Percentiles rank a stretch among this genome's conserved stretches.
These are phyloP conservation scores for Fremontodendron californicum DNA, from an alignment of 345 rosid species.

Conservation along the genomic window DNA sequence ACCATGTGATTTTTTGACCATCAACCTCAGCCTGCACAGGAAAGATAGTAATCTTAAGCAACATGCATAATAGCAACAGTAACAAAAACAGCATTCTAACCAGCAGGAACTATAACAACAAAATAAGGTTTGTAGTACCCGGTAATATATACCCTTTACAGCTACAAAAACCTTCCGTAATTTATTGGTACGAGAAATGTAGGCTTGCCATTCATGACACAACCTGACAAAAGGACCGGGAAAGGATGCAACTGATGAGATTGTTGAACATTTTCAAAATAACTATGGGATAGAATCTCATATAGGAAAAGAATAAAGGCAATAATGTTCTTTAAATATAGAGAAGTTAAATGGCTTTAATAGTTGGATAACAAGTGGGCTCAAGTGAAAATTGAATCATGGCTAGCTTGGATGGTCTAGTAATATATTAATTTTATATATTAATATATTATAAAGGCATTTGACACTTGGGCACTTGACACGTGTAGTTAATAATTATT, in stretches of 20 bases:
- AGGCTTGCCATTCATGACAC: slow-evolving; percentile 98
- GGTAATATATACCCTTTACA: slow-evolving; percentile 94
- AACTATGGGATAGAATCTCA: too few species aligned
- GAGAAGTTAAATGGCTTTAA: too few species aligned
- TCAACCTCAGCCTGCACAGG: slow-evolving; percentile 77
- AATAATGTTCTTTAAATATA: too few species aligned
- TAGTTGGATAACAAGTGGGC: too few species aligned
- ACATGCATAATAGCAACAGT: background rate
- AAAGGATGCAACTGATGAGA: background rate
- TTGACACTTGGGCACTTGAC: too few species aligned
- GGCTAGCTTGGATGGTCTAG: too few species aligned
- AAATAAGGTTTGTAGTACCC: slow-evolving; percentile 41
- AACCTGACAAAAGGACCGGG: slow-evolving; percentile 41
- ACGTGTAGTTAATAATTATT: too few species aligned
- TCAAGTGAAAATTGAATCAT: too few species aligned
- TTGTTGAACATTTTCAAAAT: too few species aligned
- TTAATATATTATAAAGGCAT: too few species aligned
- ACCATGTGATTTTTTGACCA: slow-evolving; percentile 95
- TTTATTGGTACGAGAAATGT: slow-evolving; percentile 68
- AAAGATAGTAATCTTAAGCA: background rate
- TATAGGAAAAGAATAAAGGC: too few species aligned
- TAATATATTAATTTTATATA: too few species aligned
- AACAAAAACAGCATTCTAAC: background rate
- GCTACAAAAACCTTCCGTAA: slow-evolving; percentile 82
- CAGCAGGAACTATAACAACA: background rate